Conservation (phyloP, 768 basidiomycete genomes). For the Mycena capillaripes region DNA sequence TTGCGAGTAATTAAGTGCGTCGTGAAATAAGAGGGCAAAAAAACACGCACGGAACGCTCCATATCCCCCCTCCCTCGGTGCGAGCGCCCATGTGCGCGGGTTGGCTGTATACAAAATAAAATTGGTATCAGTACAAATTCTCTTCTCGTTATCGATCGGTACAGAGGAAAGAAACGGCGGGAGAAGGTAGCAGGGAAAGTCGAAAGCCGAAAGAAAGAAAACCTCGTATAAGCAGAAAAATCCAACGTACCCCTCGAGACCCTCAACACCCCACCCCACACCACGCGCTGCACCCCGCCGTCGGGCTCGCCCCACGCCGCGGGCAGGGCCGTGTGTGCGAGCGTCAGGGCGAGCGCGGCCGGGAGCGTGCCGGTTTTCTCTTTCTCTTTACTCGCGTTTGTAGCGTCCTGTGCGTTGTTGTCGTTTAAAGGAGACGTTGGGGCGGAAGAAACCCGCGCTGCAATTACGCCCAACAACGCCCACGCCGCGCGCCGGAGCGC, state of each 20-base stretch:
- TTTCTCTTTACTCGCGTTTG: background rate
- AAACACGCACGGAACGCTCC: background rate
- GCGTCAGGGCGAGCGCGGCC: constrained; percentile 53
- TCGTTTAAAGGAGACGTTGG: background rate
- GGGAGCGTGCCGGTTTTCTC: constrained; percentile 34
- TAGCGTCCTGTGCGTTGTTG: background rate
- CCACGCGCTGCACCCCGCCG: constrained; percentile 69
- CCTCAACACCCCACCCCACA: constrained; percentile 80
- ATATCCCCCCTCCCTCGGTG: background rate
- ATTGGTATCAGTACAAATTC: too few species aligned
- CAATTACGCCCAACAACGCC: constrained; percentile 48
- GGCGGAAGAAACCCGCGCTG: constrained; percentile 30
- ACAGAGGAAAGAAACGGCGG: background rate
- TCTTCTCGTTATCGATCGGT: too few species aligned
- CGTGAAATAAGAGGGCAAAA: background rate
- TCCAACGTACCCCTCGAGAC: constrained; percentile 76
- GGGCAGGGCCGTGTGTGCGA: constrained; percentile 74
- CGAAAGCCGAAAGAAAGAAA: too few species aligned
- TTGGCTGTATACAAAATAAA: background rate
- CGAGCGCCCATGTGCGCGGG: background rate
- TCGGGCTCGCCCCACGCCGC: constrained; percentile 82
- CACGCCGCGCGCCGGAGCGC: constrained; percentile 70
- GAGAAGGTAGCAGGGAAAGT: background rate
- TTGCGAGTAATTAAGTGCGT: too few species aligned
- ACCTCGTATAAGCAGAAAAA: too few species aligned